A percentile compares a stretch with the other conserved stretches of the same genome.
These are phyloP conservation scores for Carex parvula DNA, from an alignment of 176 grass and related monocot genomes.

Conservation along the genomic window DNA sequence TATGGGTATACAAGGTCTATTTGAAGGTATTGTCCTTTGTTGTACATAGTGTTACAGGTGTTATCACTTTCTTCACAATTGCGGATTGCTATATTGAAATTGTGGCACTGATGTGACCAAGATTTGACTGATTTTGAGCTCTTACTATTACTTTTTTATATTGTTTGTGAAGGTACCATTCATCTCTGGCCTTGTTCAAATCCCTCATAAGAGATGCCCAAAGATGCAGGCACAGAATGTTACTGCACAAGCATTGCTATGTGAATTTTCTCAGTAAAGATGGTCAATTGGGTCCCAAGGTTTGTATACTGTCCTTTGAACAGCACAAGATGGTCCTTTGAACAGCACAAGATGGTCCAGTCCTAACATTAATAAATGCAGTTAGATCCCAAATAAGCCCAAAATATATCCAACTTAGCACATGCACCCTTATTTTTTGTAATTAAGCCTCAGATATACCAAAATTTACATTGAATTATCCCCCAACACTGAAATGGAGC, in stretches of 20 bases:
- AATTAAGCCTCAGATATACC: not conserved
- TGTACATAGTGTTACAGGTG: not conserved
- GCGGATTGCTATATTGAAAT: not conserved
- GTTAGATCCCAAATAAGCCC: not conserved
- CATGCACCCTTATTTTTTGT: not conserved
- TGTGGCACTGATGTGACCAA: not conserved
- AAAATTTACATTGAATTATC: not conserved
- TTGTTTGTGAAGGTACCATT: slow-evolving; percentile 16
- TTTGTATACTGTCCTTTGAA: slow-evolving; percentile 4
- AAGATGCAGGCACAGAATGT: slow-evolving; percentile 21
- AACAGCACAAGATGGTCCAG: not conserved
- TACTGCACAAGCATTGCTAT: slow-evolving; percentile 18
- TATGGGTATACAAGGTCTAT: not conserved
- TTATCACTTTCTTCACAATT: not conserved
- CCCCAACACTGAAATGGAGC: not conserved
- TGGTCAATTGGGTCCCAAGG: slow-evolving; percentile 5
- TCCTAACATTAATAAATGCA: not conserved
- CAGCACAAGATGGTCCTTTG: not conserved
- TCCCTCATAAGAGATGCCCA: slow-evolving; percentile 28
- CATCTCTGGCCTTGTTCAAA: slow-evolving; percentile 21
- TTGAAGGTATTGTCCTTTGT: not conserved
- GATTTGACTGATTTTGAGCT: not conserved
- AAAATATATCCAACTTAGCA: not conserved
- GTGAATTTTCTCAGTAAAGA: slow-evolving; percentile 2
- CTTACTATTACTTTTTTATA: not conserved